phyloP scores from a whole-genome alignment of 345 rosid genomes.

The Dipteronia dyeriana region DNA sequence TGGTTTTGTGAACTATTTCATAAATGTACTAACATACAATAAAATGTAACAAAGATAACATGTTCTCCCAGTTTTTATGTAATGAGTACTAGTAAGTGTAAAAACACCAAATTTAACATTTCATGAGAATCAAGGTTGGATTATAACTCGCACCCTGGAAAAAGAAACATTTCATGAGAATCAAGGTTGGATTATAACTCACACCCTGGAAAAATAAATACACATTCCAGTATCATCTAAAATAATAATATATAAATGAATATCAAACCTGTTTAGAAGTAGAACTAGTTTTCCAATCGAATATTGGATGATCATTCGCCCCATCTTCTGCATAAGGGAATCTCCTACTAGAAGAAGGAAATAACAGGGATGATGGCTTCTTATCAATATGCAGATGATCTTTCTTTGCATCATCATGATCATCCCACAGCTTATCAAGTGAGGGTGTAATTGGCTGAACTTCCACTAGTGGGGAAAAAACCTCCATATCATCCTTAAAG shows the following conservation, averaged over 20 bases:
- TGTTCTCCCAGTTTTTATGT: not conserved
- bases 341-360: slow-evolving; percentile 71
- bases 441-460: slow-evolving; percentile 82
- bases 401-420: slow-evolving; percentile 55
- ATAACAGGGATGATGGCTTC: slow-evolving; percentile 63
- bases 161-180: not conserved
- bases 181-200: not conserved
- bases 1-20: not conserved
- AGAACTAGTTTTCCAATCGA: slow-evolving; percentile 79
- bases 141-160: not conserved
- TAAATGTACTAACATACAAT: not conserved
- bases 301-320: slow-evolving; percentile 61
- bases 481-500: slow-evolving; percentile 91
- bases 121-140: not conserved
- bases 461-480: slow-evolving; percentile 88
- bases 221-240: not conserved
- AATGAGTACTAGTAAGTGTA: not conserved
- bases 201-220: not conserved
- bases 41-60: not conserved
- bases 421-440: slow-evolving; percentile 75
- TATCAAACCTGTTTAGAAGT: slow-evolving; percentile 66
- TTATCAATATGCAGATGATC: slow-evolving; percentile 54
- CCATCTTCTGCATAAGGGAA: slow-evolving; percentile 67
- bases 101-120: not conserved
- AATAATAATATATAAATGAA: slow-evolving; percentile 13